Conservation (phyloP, 176 grass and related monocot genomes). For the Cenchrus purpureus region DNA sequence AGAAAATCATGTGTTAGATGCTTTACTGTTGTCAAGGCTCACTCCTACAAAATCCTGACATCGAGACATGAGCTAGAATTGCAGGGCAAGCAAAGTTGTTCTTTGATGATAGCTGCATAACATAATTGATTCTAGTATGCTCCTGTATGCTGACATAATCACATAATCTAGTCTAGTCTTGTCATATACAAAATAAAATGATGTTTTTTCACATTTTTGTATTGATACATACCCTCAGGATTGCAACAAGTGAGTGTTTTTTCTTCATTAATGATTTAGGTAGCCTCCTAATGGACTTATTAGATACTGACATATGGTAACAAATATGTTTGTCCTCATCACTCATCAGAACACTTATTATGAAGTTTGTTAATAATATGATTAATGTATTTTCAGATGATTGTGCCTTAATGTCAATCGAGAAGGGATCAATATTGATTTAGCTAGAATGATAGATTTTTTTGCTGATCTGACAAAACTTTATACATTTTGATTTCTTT, state of each 20-base stretch:
- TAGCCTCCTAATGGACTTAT: background rate
- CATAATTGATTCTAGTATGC: background rate
- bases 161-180: conserved; percentile 8
- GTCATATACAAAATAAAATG: background rate
- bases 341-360: background rate
- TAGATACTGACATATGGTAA: background rate
- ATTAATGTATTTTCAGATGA: background rate
- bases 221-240: background rate
- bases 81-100: background rate
- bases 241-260: background rate
- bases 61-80: background rate
- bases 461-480: background rate
- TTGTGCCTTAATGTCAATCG: background rate
- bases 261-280: background rate
- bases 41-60: background rate
- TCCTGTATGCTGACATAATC: background rate
- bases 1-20: conserved; percentile 1
- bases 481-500: conserved; percentile 17
- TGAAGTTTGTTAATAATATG: background rate
- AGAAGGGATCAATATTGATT: conserved; percentile 18
- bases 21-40: background rate
- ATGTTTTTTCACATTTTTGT: background rate
- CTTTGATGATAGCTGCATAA: background rate
- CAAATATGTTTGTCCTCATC: background rate
- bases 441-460: background rate